Conservation (phyloP, 306 rosid genomes). For the Begonia masoniana region DNA sequence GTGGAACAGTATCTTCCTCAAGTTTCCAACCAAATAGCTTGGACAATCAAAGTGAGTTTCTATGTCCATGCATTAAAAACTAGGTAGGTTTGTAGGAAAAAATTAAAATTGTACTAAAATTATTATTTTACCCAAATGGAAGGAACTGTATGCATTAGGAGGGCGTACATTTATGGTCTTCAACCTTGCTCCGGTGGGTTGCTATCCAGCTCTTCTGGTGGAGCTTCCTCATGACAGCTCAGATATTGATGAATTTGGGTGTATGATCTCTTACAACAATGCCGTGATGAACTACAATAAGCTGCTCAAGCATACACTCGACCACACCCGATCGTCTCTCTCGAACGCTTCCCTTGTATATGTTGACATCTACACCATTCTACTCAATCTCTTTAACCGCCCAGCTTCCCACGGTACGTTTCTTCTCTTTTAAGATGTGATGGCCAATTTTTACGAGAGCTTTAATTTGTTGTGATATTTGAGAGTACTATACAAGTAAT, state of each 20-base stretch:
- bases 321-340: constrained; percentile 27
- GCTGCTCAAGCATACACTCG: constrained; percentile 27
- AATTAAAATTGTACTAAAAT: constrained; percentile 5
- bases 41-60: constrained; percentile 43
- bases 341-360: constrained; percentile 43
- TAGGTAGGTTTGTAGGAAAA: neutral
- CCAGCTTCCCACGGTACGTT: constrained; percentile 45
- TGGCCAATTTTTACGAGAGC: too few relatives aligned
- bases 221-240: constrained; percentile 36
- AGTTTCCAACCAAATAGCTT: constrained; percentile 47
- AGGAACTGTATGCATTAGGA: constrained; percentile 64
- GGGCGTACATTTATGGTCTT: constrained; percentile 56
- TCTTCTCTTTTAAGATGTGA: neutral
- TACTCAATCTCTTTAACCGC: constrained; percentile 50
- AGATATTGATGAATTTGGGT: constrained; percentile 62
- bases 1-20: constrained; percentile 43
- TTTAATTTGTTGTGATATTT: too few relatives aligned
- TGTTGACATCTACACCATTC: constrained; percentile 42
- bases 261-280: constrained; percentile 48
- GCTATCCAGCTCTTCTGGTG: constrained; percentile 52
- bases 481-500: too few relatives aligned
- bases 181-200: constrained; percentile 78
- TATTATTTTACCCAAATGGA: neutral
- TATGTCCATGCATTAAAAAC: too few relatives aligned
- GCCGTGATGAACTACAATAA: constrained; percentile 50